These are phyloP conservation scores for Postia placenta DNA, from an alignment of 768 basidiomycete species.

Conservation along the genomic window DNA sequence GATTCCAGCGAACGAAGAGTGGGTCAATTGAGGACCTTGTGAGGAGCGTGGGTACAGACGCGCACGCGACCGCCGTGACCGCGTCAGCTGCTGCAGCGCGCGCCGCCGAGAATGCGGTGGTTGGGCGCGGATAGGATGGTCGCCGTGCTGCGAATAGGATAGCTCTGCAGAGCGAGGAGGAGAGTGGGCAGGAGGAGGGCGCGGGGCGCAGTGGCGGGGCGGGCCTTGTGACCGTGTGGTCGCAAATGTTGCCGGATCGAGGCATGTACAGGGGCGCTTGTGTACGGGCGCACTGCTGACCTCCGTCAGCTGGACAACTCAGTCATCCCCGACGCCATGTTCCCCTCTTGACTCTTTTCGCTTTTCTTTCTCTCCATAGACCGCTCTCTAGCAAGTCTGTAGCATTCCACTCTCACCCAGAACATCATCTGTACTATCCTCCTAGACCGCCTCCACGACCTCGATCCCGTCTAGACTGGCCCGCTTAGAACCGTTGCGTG, in stretches of 20 bases:
- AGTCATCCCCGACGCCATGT: neutral
- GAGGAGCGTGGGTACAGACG: too few species aligned
- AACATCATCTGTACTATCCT: neutral
- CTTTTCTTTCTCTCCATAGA: neutral
- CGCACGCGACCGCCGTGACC: too few species aligned
- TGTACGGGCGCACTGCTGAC: neutral
- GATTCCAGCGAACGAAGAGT: neutral
- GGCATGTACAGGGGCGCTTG: neutral
- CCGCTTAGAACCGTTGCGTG: neutral
- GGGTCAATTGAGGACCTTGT: neutral
- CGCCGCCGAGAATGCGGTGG: too few species aligned
- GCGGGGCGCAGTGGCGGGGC: neutral
- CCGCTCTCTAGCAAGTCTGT: neutral
- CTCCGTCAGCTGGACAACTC: neutral
- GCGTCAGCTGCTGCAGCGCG: too few species aligned
- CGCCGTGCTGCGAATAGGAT: too few species aligned
- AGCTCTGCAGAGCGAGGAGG: neutral
- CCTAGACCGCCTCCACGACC: neutral
- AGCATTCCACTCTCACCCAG: neutral
- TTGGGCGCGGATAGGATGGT: too few species aligned
- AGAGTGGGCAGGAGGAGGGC: neutral
- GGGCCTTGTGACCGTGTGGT: neutral
- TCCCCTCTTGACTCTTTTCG: neutral
- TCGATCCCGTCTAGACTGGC: conserved; percentile 2
- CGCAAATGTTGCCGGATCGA: too few species aligned